A percentile compares a stretch with the other conserved stretches of the same genome.
Conservation (phyloP, 2,329 filamentous ascomycete species). For the Aureobasidium lini region DNA sequence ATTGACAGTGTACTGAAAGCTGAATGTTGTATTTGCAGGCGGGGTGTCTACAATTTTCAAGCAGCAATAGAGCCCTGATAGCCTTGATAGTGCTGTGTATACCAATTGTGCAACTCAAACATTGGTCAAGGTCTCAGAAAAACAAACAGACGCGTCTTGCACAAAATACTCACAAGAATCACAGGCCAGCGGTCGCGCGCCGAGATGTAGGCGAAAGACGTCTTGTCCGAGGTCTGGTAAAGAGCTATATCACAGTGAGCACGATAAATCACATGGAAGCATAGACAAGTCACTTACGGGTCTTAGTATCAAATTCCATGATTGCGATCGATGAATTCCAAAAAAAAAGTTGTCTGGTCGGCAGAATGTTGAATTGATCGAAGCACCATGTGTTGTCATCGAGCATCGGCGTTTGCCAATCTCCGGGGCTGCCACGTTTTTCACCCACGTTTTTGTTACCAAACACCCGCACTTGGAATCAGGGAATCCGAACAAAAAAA, state of each 20-base stretch:
- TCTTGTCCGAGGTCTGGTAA: conserved; percentile 71
- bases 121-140: background rate
- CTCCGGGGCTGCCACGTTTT: background rate
- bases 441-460: background rate
- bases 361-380: background rate
- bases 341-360: background rate
- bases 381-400: background rate
- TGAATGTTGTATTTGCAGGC: too few relatives aligned
- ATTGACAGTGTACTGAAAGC: too few relatives aligned
- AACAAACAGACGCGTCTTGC: too few relatives aligned
- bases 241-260: conserved; percentile 47
- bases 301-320: conserved; percentile 72
- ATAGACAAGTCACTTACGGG: conserved; percentile 46
- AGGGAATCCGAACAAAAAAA: background rate
- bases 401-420: background rate
- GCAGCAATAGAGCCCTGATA: too few relatives aligned
- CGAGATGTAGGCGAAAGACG: conserved; percentile 79
- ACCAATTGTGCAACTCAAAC: background rate
- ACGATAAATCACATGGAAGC: background rate
- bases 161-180: conserved; percentile 61
- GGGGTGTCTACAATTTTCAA: too few relatives aligned
- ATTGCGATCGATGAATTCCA: background rate
- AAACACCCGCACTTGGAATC: background rate
- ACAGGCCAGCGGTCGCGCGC: conserved; percentile 86
- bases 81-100: too few relatives aligned